A percentile compares a stretch with the other conserved stretches of the same genome.
Evolutionary conservation across 169 alveolate species (phyloP).

Genomic region (Theileria luwenshuni): DNA sequence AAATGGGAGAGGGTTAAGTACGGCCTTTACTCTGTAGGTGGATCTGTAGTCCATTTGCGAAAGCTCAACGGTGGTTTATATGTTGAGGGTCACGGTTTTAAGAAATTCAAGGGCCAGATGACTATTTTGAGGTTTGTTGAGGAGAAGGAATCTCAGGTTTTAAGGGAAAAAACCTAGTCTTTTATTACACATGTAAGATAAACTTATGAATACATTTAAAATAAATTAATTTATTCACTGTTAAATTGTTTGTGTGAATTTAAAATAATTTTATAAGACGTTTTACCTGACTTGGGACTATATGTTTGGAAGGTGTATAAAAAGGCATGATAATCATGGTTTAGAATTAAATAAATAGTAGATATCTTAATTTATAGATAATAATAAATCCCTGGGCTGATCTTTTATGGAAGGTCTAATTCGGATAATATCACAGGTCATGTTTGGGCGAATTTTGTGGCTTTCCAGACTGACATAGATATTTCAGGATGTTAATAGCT

Average conservation of each 20-base stretch:
- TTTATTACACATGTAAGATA: conserved; percentile 1
- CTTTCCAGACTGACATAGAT: too few species aligned
- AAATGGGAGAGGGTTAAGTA: conserved; percentile 56
- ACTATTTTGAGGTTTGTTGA: conserved; percentile 21
- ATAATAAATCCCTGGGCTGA: too few species aligned
- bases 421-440: too few species aligned
- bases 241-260: not conserved
- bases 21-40: conserved; percentile 60
- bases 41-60: conserved; percentile 35
- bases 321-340: not conserved
- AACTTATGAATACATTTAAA: not conserved
- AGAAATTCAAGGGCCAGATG: conserved; percentile 28
- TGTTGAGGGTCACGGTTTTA: conserved; percentile 43
- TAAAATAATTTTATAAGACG: not conserved
- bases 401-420: too few species aligned
- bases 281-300: not conserved
- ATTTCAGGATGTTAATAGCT: too few species aligned
- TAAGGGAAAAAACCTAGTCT: not conserved
- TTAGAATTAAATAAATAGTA: not conserved
- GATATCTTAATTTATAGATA: not conserved
- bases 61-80: conserved; percentile 57
- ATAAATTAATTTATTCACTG: not conserved
- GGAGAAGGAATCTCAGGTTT: conserved; percentile 24
- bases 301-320: not conserved
- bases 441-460: too few species aligned